Conservation (phyloP, 1,139 yeast genomes). For the Pneumocystis carinii region DNA sequence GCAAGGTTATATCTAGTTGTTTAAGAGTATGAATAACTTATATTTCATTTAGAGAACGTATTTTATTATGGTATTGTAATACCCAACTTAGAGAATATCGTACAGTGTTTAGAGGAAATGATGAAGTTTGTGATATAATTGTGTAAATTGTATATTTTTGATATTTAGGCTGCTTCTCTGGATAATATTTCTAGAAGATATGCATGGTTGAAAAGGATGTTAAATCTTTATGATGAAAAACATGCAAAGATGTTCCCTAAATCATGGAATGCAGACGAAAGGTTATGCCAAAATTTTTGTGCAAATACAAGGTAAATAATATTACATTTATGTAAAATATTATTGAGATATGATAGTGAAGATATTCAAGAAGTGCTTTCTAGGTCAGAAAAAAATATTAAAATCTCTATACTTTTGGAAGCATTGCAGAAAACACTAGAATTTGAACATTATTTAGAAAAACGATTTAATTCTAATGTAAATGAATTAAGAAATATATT, state of each 20-base stretch:
- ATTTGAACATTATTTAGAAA: constrained; percentile 60
- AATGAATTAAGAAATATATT: not conserved
- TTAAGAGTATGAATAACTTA: not conserved
- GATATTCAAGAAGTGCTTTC: constrained; percentile 42
- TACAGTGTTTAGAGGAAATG: constrained; percentile 56
- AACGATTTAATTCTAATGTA: constrained; percentile 20
- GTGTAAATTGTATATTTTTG: not conserved
- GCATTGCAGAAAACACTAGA: constrained; percentile 54
- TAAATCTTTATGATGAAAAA: constrained; percentile 43
- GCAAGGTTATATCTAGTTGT: constrained; percentile 19
- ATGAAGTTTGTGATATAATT: constrained; percentile 31
- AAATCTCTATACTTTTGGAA: constrained; percentile 45
- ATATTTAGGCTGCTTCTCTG: constrained; percentile 58
- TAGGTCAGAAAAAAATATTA: constrained; percentile 25
- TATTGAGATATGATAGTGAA: constrained; percentile 33
- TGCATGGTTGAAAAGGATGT: constrained; percentile 60
- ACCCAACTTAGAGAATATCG: constrained; percentile 58
- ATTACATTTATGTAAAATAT: not conserved
- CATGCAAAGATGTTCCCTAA: constrained; percentile 46
- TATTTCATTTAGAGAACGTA: constrained; percentile 31
- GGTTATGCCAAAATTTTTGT: constrained; percentile 50
- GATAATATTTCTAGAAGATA: constrained; percentile 74
- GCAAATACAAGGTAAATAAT: constrained; percentile 22
- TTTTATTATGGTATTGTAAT: constrained; percentile 62
- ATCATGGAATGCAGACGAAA: constrained; percentile 55